These are phyloP conservation scores for Candida succiphila DNA, from an alignment of 805 yeast genomes.

Conservation along the genomic window DNA sequence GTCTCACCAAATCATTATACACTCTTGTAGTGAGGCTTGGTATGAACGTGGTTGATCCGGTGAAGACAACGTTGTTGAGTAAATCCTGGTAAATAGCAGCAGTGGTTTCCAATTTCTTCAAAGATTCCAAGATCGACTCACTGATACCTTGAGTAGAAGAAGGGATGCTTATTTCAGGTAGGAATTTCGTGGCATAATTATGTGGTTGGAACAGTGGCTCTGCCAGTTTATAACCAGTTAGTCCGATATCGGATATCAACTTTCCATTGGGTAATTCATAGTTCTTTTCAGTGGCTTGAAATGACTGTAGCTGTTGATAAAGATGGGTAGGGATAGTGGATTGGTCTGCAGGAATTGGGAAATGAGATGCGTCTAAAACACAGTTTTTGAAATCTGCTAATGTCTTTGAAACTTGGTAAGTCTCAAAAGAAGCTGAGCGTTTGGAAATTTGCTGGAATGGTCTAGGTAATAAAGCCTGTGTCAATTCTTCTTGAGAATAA, in stretches of 20 bases:
- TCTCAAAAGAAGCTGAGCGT: slow-evolving; percentile 27
- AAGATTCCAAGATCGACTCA: slow-evolving; percentile 32
- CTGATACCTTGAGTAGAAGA: slow-evolving; percentile 42
- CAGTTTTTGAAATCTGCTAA: slow-evolving; percentile 38
- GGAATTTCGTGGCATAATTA: slow-evolving; percentile 22
- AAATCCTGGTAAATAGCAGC: slow-evolving; percentile 29
- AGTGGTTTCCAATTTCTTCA: slow-evolving; percentile 34
- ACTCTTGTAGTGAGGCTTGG: slow-evolving; percentile 48
- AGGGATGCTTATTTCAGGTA: slow-evolving; percentile 32
- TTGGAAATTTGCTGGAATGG: slow-evolving; percentile 13
- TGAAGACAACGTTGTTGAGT: slow-evolving; percentile 40
- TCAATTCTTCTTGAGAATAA: slow-evolving; percentile 20
- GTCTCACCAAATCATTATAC: slow-evolving; percentile 41
- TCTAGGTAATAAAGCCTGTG: slow-evolving; percentile 23
- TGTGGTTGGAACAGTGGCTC: slow-evolving; percentile 70
- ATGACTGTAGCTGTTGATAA: slow-evolving; percentile 23
- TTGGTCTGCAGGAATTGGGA: slow-evolving; percentile 19
- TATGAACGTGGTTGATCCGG: slow-evolving; percentile 50
- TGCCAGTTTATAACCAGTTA: slow-evolving; percentile 43
- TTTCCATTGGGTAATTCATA: slow-evolving; percentile 55
- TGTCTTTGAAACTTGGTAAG: slow-evolving; percentile 28
- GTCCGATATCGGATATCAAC: slow-evolving; percentile 32
- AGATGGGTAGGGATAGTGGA: slow-evolving; percentile 9
- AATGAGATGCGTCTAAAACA: slow-evolving; percentile 15
- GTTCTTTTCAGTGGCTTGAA: slow-evolving; percentile 30